phyloP scores from a whole-genome alignment of 495 filamentous ascomycete species.

The Aspergillus asperescens region DNA sequence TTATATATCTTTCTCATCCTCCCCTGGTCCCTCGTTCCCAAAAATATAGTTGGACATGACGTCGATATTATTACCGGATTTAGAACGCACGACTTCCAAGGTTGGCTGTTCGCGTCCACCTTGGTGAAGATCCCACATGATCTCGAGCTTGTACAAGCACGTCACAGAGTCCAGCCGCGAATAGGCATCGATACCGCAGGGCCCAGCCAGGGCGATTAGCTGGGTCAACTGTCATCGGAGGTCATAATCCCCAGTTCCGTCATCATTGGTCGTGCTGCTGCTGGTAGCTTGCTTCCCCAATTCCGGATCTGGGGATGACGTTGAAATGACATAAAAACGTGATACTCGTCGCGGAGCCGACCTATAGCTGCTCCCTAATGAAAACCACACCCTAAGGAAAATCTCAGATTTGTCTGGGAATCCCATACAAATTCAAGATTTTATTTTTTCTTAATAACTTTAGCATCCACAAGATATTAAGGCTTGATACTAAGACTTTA shows the following conservation, averaged over 20 bases:
- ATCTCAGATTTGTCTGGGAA: too few species aligned
- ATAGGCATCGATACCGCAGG: conserved; percentile 2
- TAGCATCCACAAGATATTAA: too few species aligned
- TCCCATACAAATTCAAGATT: too few species aligned
- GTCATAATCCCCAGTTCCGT: too few species aligned
- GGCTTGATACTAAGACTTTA: too few species aligned
- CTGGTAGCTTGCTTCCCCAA: too few species aligned
- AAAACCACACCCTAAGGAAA: too few species aligned
- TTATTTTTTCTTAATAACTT: too few species aligned
- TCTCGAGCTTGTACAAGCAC: not conserved
- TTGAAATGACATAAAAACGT: not conserved
- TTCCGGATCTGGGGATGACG: not conserved
- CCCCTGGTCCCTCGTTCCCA: not conserved
- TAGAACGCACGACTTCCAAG: not conserved
- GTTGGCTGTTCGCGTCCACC: not conserved
- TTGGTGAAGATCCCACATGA: not conserved
- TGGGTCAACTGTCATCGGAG: not conserved
- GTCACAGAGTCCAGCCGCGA: not conserved
- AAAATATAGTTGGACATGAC: not conserved
- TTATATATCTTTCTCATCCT: conserved; percentile 16
- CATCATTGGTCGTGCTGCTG: too few species aligned
- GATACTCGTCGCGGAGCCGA: too few species aligned
- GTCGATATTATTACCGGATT: not conserved
- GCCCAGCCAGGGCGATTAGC: not conserved
- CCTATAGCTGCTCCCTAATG: too few species aligned